Evolutionary conservation across 2,329 filamentous ascomycete genomes (phyloP).

Genomic region (Phialophora macrospora): DNA sequence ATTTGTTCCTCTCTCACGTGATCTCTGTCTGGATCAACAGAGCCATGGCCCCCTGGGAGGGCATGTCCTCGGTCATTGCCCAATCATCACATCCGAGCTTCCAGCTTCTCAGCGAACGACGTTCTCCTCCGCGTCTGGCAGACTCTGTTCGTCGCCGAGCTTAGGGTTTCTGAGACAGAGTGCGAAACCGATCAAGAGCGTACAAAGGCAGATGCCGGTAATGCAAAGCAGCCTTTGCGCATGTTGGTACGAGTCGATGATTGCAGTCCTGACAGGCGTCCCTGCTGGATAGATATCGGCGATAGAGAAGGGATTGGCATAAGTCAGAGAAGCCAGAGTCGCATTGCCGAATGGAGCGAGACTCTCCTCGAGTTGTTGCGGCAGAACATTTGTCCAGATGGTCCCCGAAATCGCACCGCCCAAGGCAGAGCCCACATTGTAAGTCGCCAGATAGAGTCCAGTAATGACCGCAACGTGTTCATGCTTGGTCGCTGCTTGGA

Average conservation of each 20-base stretch:
- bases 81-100: not conserved
- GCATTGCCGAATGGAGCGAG: constrained; percentile 47
- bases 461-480: constrained; percentile 68
- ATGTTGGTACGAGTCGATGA: constrained; percentile 53
- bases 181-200: constrained; percentile 54
- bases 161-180: constrained; percentile 54
- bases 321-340: constrained; percentile 49
- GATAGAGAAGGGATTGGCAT: constrained; percentile 50
- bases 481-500: constrained; percentile 56
- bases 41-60: not conserved
- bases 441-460: constrained; percentile 65
- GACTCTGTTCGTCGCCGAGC: constrained; percentile 53
- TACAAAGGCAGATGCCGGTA: constrained; percentile 56
- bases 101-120: constrained; percentile 18
- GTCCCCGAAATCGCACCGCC: constrained; percentile 66
- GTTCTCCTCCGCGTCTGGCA: constrained; percentile 48
- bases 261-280: constrained; percentile 51
- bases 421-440: constrained; percentile 66
- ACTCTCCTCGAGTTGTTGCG: constrained; percentile 49
- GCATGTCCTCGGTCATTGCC: not conserved
- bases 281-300: constrained; percentile 50
- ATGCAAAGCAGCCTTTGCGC: constrained; percentile 57
- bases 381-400: constrained; percentile 66
- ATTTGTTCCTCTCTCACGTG: not conserved
- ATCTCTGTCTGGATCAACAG: not conserved